Evolutionary conservation across 2,329 filamentous ascomycete species (phyloP), one percentile per base, ranked within the genome.

Genomic region (Thielaviopsis populi): DNA sequence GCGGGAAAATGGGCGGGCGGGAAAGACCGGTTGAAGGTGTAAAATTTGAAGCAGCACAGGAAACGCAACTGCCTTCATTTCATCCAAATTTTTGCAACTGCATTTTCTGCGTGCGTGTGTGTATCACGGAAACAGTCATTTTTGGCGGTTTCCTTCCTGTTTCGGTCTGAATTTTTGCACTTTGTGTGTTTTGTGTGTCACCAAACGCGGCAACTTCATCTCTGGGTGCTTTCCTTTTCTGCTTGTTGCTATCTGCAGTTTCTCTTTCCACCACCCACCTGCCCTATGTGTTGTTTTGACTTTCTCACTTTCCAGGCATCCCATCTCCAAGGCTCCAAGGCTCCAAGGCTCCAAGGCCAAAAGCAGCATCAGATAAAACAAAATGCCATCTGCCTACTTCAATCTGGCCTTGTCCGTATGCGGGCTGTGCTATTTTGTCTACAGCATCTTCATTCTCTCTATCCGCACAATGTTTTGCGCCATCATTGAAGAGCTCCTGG

Each of bases 401-500:
- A 56, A 33, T 15, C 27, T 56, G 10, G 53, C 53, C 13, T 10
- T 56, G 8, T 56, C 53, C 5, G 24, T 37, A 8, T 56, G 53
- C n/a, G 53, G 53, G n/a, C 53, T 56, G 53, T 27, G 33, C 15
- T 56, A 56, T 56, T 56, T 56, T 56, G 27, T 56, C 53, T 56
- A 56, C n/a, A 27, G 17, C 53, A 11, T 37, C 27, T 15, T 56
- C 27, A 30, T 56, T 17, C 30, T 56, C 24, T 56, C 53, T 37
- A n/a, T 56, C 4, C 53, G 53, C 53, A 37, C 30, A 19, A 56
- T 56, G 53, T 37, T 56, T 37, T 30, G 2, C 17, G 30, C 53
- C 3, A 56, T 56, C 15, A 37, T 56, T 10, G 1, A 37, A 33
- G 53, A 56, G 27, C 53, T 56, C 10, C 15, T 56, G 30, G 53